Evolutionary conservation across 108 stramenopile species (phyloP).

Genomic region (Hondaea fermentalgiana): DNA sequence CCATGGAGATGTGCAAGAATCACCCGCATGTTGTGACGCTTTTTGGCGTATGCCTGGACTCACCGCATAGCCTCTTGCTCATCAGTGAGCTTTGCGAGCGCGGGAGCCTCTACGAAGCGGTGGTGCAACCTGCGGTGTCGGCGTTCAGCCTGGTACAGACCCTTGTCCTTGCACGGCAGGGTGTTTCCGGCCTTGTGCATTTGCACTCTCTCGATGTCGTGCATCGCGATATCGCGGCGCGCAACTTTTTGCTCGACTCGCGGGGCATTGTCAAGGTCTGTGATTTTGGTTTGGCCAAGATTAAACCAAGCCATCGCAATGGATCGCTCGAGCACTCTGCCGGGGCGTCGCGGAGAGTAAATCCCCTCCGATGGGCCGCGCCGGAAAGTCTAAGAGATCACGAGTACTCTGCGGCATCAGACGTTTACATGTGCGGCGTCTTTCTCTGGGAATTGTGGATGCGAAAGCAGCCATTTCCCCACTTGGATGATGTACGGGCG

Average conservation of each 20-base stretch:
- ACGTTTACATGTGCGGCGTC: constrained; percentile 35
- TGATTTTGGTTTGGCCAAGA: constrained; percentile 35
- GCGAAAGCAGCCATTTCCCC: constrained; percentile 6
- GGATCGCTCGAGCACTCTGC: background rate
- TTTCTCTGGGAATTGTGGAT: constrained; percentile 25
- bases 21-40: background rate
- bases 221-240: constrained; percentile 39
- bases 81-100: constrained; percentile 25
- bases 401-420: background rate
- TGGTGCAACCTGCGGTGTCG: background rate
- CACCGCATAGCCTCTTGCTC: background rate
- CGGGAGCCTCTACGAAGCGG: constrained; percentile 25
- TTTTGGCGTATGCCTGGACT: constrained; percentile 12
- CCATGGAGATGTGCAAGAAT: constrained; percentile 2
- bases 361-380: constrained; percentile 31
- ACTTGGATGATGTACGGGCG: background rate
- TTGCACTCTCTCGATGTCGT: constrained; percentile 26
- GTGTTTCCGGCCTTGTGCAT: constrained; percentile 17
- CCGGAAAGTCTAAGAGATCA: constrained; percentile 20
- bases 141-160: background rate
- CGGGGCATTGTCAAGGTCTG: constrained; percentile 21
- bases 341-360: background rate
- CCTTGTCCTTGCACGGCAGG: constrained; percentile 6
- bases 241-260: constrained; percentile 33
- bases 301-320: constrained; percentile 17